Conservation (phyloP, 192 early-diverging fungal genomes). For the Umbelopsis isabellina region DNA sequence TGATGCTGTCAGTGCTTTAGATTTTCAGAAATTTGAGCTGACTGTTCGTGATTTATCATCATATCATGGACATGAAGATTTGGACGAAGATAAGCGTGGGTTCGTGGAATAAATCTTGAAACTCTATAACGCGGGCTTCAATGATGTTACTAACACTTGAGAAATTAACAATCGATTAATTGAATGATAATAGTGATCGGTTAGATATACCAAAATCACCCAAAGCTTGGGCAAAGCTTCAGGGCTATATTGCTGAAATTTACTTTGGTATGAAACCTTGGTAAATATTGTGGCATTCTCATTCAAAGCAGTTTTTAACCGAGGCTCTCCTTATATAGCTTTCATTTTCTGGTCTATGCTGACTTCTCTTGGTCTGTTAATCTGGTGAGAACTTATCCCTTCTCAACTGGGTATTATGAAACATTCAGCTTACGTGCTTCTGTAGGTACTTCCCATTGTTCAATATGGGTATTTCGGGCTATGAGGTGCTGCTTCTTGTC, state of each 20-base stretch:
- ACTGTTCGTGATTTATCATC: slow-evolving; percentile 37
- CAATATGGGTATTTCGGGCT: slow-evolving; percentile 86
- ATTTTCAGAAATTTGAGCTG: slow-evolving; percentile 60
- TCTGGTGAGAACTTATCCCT: slow-evolving; percentile 21
- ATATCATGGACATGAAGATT: slow-evolving; percentile 8
- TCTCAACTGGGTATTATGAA: no score
- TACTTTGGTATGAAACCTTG: slow-evolving; percentile 53
- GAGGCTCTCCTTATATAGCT: slow-evolving; percentile 34
- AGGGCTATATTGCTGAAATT: slow-evolving; percentile 60
- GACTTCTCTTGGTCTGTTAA: slow-evolving; percentile 69
- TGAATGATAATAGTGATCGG: not conserved
- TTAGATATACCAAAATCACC: not conserved
- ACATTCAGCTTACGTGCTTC: not conserved
- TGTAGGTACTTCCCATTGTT: slow-evolving; percentile 84
- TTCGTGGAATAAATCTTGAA: not conserved
- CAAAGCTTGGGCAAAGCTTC: slow-evolving; percentile 7
- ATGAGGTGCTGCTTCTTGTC: slow-evolving; percentile 70
- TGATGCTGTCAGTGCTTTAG: slow-evolving; percentile 66
- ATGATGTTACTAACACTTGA: not conserved
- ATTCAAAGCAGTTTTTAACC: no score
- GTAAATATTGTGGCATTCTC: not conserved
- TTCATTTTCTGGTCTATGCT: slow-evolving; percentile 84
- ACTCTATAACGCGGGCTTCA: not conserved
- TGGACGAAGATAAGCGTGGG: slow-evolving; percentile 17
- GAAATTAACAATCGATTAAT: not conserved